Evolutionary conservation across 2,329 filamentous ascomycete genomes (phyloP).

Genomic region (Byssoonygena ceratinophila): DNA sequence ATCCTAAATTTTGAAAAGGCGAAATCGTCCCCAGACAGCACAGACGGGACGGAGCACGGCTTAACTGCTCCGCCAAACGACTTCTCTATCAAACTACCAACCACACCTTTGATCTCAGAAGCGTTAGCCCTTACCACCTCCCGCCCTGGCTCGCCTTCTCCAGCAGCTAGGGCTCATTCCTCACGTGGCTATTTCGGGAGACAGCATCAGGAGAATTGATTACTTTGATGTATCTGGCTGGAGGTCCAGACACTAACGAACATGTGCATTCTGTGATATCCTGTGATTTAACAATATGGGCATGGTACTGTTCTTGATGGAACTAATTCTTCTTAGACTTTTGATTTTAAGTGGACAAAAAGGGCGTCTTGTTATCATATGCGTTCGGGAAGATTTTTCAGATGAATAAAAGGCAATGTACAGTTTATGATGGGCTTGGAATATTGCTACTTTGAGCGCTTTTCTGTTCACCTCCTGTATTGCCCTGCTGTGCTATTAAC

Average conservation of each 20-base stretch:
- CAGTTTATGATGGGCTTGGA: neutral
- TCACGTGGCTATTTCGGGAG: conserved; percentile 32
- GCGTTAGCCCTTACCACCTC: conserved; percentile 43
- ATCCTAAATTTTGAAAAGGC: conserved; percentile 65
- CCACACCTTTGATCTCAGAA: conserved; percentile 40
- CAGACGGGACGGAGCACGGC: conserved; percentile 22
- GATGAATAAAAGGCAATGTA: conserved; percentile 4
- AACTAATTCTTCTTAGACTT: neutral
- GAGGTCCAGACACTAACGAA: neutral
- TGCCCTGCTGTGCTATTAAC: too few species aligned
- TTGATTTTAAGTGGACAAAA: neutral
- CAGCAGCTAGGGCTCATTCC: conserved; percentile 31
- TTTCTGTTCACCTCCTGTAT: neutral
- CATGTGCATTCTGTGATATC: neutral
- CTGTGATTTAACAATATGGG: neutral
- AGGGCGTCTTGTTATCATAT: neutral
- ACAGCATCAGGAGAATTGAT: conserved; percentile 9
- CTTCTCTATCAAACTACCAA: conserved; percentile 38
- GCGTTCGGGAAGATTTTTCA: neutral
- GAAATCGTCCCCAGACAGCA: conserved; percentile 41
- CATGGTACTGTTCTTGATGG: neutral
- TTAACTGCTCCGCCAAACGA: conserved; percentile 34
- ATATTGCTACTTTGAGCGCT: neutral
- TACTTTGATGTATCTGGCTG: too few species aligned
- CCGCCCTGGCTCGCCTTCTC: conserved; percentile 39